Base-by-base conservation (phyloP, 768 basidiomycete genomes). In the Leccinum boreale region DNA sequence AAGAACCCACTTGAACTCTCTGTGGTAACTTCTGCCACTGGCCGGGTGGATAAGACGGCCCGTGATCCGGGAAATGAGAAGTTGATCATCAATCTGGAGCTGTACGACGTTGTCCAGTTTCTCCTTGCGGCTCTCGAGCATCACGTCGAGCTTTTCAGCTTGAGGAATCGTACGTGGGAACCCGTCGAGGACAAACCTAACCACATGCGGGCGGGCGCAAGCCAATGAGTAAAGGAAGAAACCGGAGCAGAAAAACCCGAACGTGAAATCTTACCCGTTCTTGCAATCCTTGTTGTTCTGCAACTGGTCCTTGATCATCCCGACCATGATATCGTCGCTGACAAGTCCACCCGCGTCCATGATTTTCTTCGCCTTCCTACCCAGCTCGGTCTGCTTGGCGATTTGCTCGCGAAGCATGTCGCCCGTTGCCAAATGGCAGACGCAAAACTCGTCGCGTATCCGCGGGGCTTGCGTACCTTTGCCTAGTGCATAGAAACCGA, bases 341-440 rank as follows among this genome's bases (percentile, higher is more conserved):
- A 99, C 94, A 56, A 99, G 85, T n/a, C 89, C 92, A 39, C 97
- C 97, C 23, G 85, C 82, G 72, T 98, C 96, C 90, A 99, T 97
- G 71, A 98, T 87, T 75, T 94, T 94, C 83, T 99, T 98, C 19
- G 97, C 97, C 66, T 90, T 83, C 48, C 89, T 76, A 60, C 97
- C 97, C 44, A 99, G 84, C 45, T 83, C 77, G 4, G 97, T 97
- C 77, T 95, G 89, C 71, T 86, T 74, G 35, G 85, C 69, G 59
- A 99, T 94, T 74, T 99, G 94, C 62, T 94, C 92, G 51, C 97
- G 89, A 57, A 99, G 82, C 94, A 99, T 96, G 79, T 99, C 97
- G 19, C 97, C 97, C 29, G 97, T 99, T 24, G 97, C 96, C 65
- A 99, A 79, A 78, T 99, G 97, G 80, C 97, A 99, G 47, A 99